Conservation (phyloP, 1,284 basidiomycete genomes). For the Cryptococcus amylolentus region DNA sequence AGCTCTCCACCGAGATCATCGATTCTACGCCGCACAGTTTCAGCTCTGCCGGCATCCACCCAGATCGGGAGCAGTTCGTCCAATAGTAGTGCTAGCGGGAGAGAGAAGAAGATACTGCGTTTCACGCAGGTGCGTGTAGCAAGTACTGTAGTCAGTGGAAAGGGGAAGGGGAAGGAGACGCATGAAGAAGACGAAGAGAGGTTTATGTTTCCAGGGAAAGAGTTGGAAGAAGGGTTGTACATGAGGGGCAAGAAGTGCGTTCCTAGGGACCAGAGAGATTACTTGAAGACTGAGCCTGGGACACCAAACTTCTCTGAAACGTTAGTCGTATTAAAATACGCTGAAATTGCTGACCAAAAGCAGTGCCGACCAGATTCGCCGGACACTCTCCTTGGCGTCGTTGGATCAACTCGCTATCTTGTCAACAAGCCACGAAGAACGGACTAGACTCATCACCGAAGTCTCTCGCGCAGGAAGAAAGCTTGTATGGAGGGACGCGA, state of each 20-base stretch:
- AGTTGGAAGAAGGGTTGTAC: constrained; percentile 9
- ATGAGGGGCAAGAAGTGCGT: constrained; percentile 19
- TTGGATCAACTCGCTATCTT: constrained; percentile 42
- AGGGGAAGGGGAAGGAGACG: neutral
- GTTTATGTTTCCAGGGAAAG: constrained; percentile 14
- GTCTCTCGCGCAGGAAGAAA: constrained; percentile 34
- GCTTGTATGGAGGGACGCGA: constrained; percentile 75
- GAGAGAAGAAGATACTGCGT: constrained; percentile 30
- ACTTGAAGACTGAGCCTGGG: constrained; percentile 38
- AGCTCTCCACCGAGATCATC: neutral
- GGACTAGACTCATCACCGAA: constrained; percentile 35
- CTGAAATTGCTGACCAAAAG: neutral
- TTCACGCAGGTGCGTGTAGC: constrained; percentile 20
- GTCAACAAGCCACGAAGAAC: constrained; percentile 27
- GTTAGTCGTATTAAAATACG: constrained; percentile 23
- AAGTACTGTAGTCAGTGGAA: constrained; percentile 1
- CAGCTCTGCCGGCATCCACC: constrained; percentile 10
- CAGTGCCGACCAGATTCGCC: constrained; percentile 48
- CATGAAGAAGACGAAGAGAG: constrained; percentile 2
- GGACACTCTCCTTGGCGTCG: constrained; percentile 49
- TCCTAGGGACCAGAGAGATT: constrained; percentile 31
- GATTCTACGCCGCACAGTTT: constrained; percentile 16
- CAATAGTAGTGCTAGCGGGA: neutral
- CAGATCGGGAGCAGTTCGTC: neutral
- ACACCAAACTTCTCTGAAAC: constrained; percentile 49